These are phyloP conservation scores for Cladorrhinum samala DNA, from an alignment of 495 filamentous ascomycete species.

Conservation along the genomic window DNA sequence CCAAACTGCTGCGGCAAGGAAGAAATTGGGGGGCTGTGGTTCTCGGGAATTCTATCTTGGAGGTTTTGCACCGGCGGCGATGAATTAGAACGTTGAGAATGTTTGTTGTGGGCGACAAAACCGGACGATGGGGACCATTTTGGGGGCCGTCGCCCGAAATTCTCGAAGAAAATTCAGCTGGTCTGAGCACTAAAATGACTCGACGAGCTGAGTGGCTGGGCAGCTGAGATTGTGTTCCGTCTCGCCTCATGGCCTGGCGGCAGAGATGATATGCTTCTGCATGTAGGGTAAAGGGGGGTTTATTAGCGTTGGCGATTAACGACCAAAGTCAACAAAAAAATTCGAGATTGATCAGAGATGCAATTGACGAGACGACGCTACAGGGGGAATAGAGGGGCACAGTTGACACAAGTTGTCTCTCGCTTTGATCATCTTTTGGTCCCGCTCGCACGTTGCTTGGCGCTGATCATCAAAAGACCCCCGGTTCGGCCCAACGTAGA, in stretches of 20 bases:
- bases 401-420: background rate
- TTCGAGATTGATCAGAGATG: background rate
- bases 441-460: slow-evolving; percentile 4
- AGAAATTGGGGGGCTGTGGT: background rate
- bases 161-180: background rate
- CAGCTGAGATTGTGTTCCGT: background rate
- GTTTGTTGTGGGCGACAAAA: background rate
- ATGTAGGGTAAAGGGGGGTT: background rate
- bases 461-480: background rate
- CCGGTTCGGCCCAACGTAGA: background rate
- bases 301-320: background rate
- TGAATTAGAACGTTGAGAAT: background rate
- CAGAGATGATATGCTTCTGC: background rate
- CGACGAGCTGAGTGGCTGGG: background rate
- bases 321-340: background rate
- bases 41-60: background rate
- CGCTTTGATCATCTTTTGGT: background rate
- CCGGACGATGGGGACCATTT: background rate
- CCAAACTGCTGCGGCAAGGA: background rate
- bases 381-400: background rate
- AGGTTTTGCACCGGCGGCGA: background rate
- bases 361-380: background rate
- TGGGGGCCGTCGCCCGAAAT: background rate
- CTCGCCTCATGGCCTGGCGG: background rate
- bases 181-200: background rate